Conservation (phyloP, 208 protist genomes). For the Trypanosoma conorhini region DNA sequence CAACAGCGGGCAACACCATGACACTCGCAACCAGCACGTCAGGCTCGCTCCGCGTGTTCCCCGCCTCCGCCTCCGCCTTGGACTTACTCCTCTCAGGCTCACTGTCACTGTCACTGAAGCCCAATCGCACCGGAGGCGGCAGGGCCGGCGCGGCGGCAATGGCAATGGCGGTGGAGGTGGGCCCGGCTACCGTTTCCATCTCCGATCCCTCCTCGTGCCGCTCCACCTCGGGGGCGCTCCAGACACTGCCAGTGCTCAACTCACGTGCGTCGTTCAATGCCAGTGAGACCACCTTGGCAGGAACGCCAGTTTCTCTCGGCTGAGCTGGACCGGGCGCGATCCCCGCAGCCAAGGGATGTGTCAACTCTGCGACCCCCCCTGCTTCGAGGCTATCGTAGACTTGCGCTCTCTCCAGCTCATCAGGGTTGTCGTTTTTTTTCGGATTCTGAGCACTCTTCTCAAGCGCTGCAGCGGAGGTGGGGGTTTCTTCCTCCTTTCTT, state of each 20-base stretch:
- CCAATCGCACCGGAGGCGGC: neutral
- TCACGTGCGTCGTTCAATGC: neutral
- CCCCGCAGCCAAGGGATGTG: neutral
- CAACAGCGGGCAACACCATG: neutral
- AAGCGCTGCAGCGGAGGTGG: neutral
- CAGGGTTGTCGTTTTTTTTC: neutral
- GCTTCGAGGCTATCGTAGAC: neutral
- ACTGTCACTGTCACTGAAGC: neutral
- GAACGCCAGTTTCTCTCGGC: neutral
- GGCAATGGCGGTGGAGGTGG: neutral
- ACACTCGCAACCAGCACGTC: neutral
- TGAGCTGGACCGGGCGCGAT: neutral
- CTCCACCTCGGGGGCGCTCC: neutral
- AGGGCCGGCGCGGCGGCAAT: no score
- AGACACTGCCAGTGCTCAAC: neutral
- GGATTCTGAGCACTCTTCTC: neutral
- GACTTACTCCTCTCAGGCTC: no score
- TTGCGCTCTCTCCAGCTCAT: neutral
- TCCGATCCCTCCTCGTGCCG: neutral
- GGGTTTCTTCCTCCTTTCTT: neutral
- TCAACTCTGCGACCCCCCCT: neutral
- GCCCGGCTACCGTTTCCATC: neutral
- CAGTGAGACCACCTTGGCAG: neutral
- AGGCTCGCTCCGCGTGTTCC: neutral
- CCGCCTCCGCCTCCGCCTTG: neutral